Conservation (phyloP, 306 rosid species). For the Medicago truncatula region MtrunA17r5.0-ANR NC_053043.1:346001-346500, state of each 20-base stretch:
- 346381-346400: conserved; percentile 54
- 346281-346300: conserved; percentile 67
- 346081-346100: conserved; percentile 76
- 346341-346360: conserved; percentile 54
- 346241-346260: conserved; percentile 89
- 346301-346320: conserved; percentile 57
- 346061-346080: conserved; percentile 93
- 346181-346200: conserved; percentile 59
- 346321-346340: conserved; percentile 56
- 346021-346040: neutral
- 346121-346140: conserved; percentile 44
- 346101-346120: conserved; percentile 88
- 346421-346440: neutral
- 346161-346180: neutral
- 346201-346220: conserved; percentile 85
- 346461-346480: neutral
- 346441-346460: conserved; percentile 4
- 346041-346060: conserved; percentile 43
- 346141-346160: neutral
- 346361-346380: conserved; percentile 51
- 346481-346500: neutral
- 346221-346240: conserved; percentile 80
- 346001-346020: no score
- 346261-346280: conserved; percentile 82
- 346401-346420: conserved; percentile 48